A percentile compares a stretch with the other conserved stretches of the same genome.
Evolutionary conservation across 345 rosid genomes (phyloP).

Genomic region (Durio zibethinus): DNA sequence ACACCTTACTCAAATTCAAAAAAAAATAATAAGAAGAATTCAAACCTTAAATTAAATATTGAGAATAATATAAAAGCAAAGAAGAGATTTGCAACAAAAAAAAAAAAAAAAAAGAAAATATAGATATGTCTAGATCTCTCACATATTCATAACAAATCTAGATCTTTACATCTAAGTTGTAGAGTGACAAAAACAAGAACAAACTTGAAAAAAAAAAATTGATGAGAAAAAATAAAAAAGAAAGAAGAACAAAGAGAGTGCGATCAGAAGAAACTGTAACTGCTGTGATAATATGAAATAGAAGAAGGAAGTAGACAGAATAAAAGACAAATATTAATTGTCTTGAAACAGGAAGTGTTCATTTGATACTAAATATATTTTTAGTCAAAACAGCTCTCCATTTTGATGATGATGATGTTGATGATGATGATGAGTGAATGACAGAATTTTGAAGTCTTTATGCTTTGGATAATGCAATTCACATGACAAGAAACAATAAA

Average conservation of each 20-base stretch:
- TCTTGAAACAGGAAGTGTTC: neutral
- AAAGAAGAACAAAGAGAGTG: neutral
- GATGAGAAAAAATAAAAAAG: neutral
- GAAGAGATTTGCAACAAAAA: neutral
- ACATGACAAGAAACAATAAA: neutral
- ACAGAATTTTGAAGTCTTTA: neutral
- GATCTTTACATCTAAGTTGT: neutral
- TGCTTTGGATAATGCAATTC: neutral
- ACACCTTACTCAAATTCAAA: neutral
- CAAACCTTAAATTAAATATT: neutral
- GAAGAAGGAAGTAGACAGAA: neutral
- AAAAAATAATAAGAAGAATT: neutral
- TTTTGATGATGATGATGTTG: neutral
- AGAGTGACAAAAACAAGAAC: neutral
- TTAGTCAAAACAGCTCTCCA: neutral
- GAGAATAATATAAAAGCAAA: neutral
- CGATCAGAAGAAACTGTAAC: neutral
- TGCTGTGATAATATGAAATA: neutral
- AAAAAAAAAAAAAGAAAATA: neutral
- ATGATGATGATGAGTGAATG: neutral
- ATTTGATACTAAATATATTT: neutral
- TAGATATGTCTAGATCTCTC: neutral
- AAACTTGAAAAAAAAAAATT: neutral
- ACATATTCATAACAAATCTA: neutral
- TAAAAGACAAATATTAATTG: neutral